A percentile compares a stretch with the other conserved stretches of the same genome.
Conservation (phyloP, 352 stramenopile genomes). For the Phytophthora idaei region DNA sequence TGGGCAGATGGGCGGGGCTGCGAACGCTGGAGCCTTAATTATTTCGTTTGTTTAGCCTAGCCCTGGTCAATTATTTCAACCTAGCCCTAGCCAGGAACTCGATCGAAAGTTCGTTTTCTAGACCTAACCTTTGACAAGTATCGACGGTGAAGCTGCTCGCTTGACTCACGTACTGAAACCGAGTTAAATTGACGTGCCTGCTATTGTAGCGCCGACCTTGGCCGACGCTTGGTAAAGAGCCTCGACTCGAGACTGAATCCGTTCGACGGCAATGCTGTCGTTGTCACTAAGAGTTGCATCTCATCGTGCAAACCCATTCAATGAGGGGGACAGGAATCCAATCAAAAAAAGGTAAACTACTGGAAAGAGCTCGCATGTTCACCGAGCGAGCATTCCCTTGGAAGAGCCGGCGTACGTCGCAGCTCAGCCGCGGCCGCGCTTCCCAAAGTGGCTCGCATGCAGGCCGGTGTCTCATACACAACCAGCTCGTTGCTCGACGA, state of each 20-base stretch:
- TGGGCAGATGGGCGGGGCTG: conserved; percentile 16
- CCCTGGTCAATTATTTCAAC: not conserved
- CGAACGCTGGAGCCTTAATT: conserved; percentile 9
- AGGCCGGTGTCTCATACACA: conserved; percentile 38
- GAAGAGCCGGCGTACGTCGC: conserved; percentile 18
- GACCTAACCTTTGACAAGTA: not conserved
- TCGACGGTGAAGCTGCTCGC: conserved; percentile 5
- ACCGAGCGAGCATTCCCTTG: conserved; percentile 4
- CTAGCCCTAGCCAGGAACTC: conserved; percentile 15
- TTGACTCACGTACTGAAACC: not conserved
- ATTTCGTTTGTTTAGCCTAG: conserved; percentile 10
- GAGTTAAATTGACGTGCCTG: not conserved
- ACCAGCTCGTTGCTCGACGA: conserved; percentile 6
- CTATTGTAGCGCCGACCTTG: too few relatives aligned
- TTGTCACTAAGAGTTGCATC: conserved; percentile 10
- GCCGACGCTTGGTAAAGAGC: not conserved
- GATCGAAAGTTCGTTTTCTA: conserved; percentile 32
- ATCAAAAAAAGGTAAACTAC: conserved; percentile 8
- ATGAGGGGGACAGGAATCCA: conserved; percentile 25
- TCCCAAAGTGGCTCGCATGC: conserved; percentile 19
- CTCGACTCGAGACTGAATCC: not conserved
- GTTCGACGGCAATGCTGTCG: not conserved
- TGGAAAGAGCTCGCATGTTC: not conserved
- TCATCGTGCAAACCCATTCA: not conserved
- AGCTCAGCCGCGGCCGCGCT: conserved; percentile 1